Base-by-base conservation (phyloP, 2,329 filamentous ascomycete genomes). In the Aureobasidium sp. region DNA sequence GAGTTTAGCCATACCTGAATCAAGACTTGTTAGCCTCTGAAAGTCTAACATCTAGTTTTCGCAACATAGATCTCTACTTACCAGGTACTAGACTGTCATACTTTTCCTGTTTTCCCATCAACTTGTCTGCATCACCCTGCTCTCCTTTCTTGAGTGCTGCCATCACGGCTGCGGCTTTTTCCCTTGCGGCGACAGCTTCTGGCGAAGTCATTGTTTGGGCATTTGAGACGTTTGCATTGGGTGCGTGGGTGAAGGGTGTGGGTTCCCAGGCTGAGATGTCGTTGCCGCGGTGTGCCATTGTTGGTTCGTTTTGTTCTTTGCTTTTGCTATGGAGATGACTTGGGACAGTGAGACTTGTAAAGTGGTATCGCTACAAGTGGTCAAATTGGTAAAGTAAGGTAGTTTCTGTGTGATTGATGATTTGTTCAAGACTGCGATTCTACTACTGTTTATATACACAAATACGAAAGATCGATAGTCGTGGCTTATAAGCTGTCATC, bases 181-280 rank as follows among this genome's bases (percentile, higher is more conserved):
- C 37, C 26, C 52, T 17, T 2, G 52, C 52, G 15, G 52, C 52
- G 10, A 42, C 15, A 12, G 52, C 52, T 56, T 56, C 26, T 7
- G 52, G 39, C 2, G 52, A 56, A n/a, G 52, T 56, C 52, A 56
- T 56, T 56, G 52, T 56, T 12, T 32, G 20, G 10, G 52, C 13
- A 41, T 56, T 34, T 12, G 37, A 23, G 52, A 36, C 52, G 27
- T 56, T 46, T 56, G 52, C 52, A 37, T 56, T 56, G 7, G 52
- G 52, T 2, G 52, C 39, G 37, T 39, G 39, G 39, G 52, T 56
- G 37, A 34, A 44, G 9, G 37, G 37, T 9, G 44, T 56, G 1
- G 52, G 52, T 9, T 34, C n/a, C 52, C 52, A 57, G n/a, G 26
- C 26, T 46, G 32, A n/a, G 53, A 57, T 46, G 12, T 32, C 20